phyloP scores from a whole-genome alignment of 257 asterid species.

The Solanum megistacrolobum region DNA sequence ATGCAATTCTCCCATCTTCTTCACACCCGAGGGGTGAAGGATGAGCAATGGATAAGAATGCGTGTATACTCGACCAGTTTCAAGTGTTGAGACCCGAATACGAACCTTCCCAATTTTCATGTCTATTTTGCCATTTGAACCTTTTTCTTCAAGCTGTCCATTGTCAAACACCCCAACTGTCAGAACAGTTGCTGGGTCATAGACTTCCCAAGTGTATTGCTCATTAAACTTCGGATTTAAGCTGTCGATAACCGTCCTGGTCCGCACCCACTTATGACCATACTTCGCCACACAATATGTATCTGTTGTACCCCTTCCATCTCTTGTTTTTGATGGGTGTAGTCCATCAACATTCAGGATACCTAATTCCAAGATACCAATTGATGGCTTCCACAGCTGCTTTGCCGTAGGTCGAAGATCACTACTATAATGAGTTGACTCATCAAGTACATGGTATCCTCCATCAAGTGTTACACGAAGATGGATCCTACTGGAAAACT shows the following conservation, averaged over 20 bases:
- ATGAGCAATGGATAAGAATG: constrained; percentile 77
- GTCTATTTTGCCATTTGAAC: constrained; percentile 41
- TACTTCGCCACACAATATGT: constrained; percentile 84
- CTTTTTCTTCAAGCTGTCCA: constrained; percentile 34
- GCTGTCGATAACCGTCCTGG: constrained; percentile 71
- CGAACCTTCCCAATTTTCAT: constrained; percentile 72
- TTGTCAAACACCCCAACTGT: constrained; percentile 82
- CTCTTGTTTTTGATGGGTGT: constrained; percentile 67
- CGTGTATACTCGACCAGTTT: constrained; percentile 68
- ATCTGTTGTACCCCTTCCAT: constrained; percentile 63
- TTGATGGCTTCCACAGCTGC: constrained; percentile 85
- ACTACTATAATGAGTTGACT: constrained; percentile 74
- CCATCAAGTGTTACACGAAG: constrained; percentile 81
- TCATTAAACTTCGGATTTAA: constrained; percentile 86
- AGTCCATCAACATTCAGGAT: constrained; percentile 58
- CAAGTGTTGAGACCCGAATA: constrained; percentile 75
- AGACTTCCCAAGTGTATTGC: constrained; percentile 95
- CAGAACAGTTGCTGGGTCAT: constrained; percentile 85
- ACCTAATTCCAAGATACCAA: constrained; percentile 73
- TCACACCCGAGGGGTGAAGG: constrained; percentile 80
- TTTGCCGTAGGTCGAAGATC: constrained; percentile 81
- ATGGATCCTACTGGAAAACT: constrained; percentile 65
- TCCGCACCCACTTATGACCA: constrained; percentile 83
- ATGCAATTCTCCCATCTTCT: constrained; percentile 91
- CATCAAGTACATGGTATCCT: constrained; percentile 93